Percentiles rank a stretch among this genome's conserved stretches.
Evolutionary conservation across 2,329 filamentous ascomycete genomes (phyloP).

Genomic region (Nemania serpens): DNA sequence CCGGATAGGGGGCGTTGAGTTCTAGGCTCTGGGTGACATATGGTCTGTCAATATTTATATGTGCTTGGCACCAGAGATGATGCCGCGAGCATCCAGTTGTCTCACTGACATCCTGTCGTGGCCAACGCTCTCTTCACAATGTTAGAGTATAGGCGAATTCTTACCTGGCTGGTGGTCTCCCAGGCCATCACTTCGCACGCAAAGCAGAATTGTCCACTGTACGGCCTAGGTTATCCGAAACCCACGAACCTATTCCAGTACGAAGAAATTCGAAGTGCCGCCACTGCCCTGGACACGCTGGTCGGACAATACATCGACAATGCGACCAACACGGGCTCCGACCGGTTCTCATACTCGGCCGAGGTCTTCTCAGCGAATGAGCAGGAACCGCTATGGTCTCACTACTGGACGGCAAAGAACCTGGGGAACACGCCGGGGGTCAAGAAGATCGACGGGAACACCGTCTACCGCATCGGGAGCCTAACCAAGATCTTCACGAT

Average conservation of each 20-base stretch:
- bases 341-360: constrained; percentile 41
- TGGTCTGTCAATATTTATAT: background rate
- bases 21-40: background rate
- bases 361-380: constrained; percentile 40
- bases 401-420: constrained; percentile 36
- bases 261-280: constrained; percentile 31
- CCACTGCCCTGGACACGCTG: constrained; percentile 30
- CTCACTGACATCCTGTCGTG: background rate
- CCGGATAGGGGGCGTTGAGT: background rate
- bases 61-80: constrained; percentile 7
- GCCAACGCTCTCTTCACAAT: background rate
- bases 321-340: constrained; percentile 35
- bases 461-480: constrained; percentile 41
- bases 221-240: constrained; percentile 40
- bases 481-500: constrained; percentile 47
- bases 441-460: constrained; percentile 31
- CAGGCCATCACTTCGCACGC: constrained; percentile 20
- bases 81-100: constrained; percentile 1
- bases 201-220: constrained; percentile 41
- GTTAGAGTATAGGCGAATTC: background rate
- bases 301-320: constrained; percentile 40
- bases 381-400: constrained; percentile 35
- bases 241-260: constrained; percentile 34
- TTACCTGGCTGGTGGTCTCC: constrained; percentile 9
- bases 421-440: constrained; percentile 40